These are phyloP conservation scores for Stephania yunnanensis DNA, from an alignment of 164 flowering plant species.

Conservation along the genomic window DNA sequence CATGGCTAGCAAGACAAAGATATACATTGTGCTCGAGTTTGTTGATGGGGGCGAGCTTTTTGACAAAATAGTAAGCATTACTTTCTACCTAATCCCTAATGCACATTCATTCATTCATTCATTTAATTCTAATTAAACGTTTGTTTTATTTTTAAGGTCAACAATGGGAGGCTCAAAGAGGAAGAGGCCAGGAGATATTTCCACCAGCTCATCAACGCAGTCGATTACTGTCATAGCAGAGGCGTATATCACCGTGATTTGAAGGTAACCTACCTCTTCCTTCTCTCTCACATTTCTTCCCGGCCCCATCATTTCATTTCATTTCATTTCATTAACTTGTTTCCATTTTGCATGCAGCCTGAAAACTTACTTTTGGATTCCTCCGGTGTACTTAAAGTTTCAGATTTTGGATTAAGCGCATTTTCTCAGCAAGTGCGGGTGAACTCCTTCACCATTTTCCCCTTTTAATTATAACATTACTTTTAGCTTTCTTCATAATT, in stretches of 20 bases:
- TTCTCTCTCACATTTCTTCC: background rate
- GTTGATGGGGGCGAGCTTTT: constrained; percentile 75
- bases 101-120: background rate
- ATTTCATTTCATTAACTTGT: background rate
- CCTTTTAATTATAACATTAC: no score
- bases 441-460: background rate
- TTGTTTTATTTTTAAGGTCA: constrained; percentile 36
- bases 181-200: constrained; percentile 81
- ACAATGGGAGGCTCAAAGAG: constrained; percentile 65
- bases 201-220: constrained; percentile 85
- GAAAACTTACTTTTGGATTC: constrained; percentile 47
- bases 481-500: no score
- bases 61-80: constrained; percentile 60
- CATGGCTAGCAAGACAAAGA: constrained; percentile 76
- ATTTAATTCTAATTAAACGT: background rate
- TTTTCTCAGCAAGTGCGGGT: constrained; percentile 40
- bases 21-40: constrained; percentile 65
- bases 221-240: constrained; percentile 87
- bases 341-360: constrained; percentile 37
- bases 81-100: background rate
- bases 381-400: constrained; percentile 41
- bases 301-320: background rate
- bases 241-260: constrained; percentile 86
- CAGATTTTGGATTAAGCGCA: constrained; percentile 55
- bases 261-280: constrained; percentile 39